These are phyloP conservation scores for Populus trichocarpa DNA, from an alignment of 441 rosid species.

Conservation along the genomic window DNA sequence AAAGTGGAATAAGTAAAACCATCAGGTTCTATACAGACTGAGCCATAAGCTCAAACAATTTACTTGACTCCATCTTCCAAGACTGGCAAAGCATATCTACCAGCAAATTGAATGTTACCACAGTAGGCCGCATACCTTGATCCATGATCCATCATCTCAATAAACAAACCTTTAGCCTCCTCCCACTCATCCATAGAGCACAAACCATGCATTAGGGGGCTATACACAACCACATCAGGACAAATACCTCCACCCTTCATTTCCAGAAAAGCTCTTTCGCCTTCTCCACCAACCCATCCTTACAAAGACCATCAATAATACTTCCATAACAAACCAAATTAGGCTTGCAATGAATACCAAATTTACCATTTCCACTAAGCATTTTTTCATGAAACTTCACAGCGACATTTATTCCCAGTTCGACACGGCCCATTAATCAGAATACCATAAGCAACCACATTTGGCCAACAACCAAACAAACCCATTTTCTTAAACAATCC, in stretches of 20 bases:
- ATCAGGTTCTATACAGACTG: conserved; percentile 16
- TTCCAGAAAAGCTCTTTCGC: conserved; percentile 19
- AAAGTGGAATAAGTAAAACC: conserved; percentile 15
- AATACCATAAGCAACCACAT: neutral
- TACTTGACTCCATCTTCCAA: conserved; percentile 22
- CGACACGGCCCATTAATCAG: conserved; percentile 23
- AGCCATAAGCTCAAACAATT: conserved; percentile 18
- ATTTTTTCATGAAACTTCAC: conserved; percentile 19
- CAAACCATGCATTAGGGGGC: conserved; percentile 23
- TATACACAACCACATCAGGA: conserved; percentile 12
- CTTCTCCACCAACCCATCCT: conserved; percentile 17
- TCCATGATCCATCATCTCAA: conserved; percentile 20
- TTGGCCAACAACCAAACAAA: neutral
- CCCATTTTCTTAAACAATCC: conserved; percentile 39
- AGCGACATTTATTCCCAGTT: conserved; percentile 18
- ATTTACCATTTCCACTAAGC: conserved; percentile 2
- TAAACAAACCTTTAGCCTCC: conserved; percentile 16
- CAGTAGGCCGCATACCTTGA: conserved; percentile 10
- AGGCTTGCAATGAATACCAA: conserved; percentile 11
- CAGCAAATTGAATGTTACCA: conserved; percentile 21
- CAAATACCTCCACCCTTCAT: conserved; percentile 14
- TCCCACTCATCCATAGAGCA: conserved; percentile 15
- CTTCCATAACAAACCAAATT: conserved; percentile 6
- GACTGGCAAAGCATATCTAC: conserved; percentile 18
- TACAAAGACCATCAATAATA: conserved; percentile 17